phyloP scores from a whole-genome alignment of 2,329 filamentous ascomycete genomes.

The Penicillium sp. region DNA sequence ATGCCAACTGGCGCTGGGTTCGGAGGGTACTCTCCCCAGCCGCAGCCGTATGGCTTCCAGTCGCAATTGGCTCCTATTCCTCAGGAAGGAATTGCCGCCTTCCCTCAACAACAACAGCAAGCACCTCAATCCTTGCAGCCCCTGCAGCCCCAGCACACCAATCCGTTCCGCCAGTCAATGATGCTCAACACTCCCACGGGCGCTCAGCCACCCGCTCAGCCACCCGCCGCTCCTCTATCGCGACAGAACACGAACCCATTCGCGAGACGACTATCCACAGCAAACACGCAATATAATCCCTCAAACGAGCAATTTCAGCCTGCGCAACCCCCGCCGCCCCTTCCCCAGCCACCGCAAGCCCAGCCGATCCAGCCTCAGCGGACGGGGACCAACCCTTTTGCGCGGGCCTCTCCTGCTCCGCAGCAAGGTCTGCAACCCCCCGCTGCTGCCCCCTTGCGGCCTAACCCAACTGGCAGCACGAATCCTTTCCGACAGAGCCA shows the following conservation, averaged over 20 bases:
- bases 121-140: constrained; percentile 35
- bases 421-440: constrained; percentile 35
- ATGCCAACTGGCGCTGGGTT: constrained; percentile 75
- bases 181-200: constrained; percentile 55
- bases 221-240: constrained; percentile 47
- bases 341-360: constrained; percentile 37
- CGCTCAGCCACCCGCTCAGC: constrained; percentile 46
- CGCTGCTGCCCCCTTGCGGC: constrained; percentile 53
- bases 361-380: constrained; percentile 53
- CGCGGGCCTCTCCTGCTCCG: constrained; percentile 49
- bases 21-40: constrained; percentile 72
- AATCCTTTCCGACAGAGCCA: constrained; percentile 92
- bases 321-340: constrained; percentile 34
- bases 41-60: constrained; percentile 56
- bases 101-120: constrained; percentile 40
- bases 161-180: constrained; percentile 93
- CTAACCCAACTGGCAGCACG: constrained; percentile 81
- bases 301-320: constrained; percentile 20
- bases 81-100: constrained; percentile 49
- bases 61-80: constrained; percentile 47
- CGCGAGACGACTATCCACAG: constrained; percentile 57
- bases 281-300: constrained; percentile 31
- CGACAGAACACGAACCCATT: constrained; percentile 84
- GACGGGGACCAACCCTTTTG: constrained; percentile 73
- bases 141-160: constrained; percentile 59